Evolutionary conservation across 345 rosid species (phyloP).

Genomic region (Gossypium arboreum): DNA sequence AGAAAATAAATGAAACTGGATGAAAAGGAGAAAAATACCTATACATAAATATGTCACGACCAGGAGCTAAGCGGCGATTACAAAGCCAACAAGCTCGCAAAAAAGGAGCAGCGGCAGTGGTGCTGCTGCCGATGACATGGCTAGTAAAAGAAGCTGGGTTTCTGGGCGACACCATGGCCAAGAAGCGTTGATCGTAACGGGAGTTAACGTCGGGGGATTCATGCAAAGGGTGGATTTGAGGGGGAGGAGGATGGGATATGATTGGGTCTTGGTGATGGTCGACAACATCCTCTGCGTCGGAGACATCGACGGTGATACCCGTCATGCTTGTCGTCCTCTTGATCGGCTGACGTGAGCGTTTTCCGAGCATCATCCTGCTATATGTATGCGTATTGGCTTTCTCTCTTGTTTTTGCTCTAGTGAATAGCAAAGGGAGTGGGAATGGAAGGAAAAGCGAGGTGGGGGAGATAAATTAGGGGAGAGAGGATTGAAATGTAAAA

Average conservation of each 20-base stretch:
- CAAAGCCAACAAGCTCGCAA: slow-evolving; percentile 73
- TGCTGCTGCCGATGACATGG: slow-evolving; percentile 9
- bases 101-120: slow-evolving; percentile 37
- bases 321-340: slow-evolving; percentile 73
- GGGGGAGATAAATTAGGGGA: not conserved
- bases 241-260: not conserved
- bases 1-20: not conserved
- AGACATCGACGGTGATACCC: slow-evolving; percentile 44
- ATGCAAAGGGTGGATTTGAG: not conserved
- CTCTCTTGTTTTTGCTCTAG: not conserved
- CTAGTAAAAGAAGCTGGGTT: slow-evolving; percentile 1
- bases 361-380: slow-evolving; percentile 54
- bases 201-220: not conserved
- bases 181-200: slow-evolving; percentile 30
- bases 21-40: slow-evolving; percentile 31
- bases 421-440: not conserved
- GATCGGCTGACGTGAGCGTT: slow-evolving; percentile 59
- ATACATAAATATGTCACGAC: slow-evolving; percentile 81
- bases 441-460: not conserved
- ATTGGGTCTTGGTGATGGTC: not conserved
- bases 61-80: slow-evolving; percentile 52
- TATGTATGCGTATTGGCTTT: not conserved
- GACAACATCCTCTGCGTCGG: slow-evolving; percentile 19
- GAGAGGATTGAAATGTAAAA: not conserved
- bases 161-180: slow-evolving; percentile 53